Evolutionary conservation across 257 asterid species (phyloP).

Genomic region (Osmanthus fragrans): DNA sequence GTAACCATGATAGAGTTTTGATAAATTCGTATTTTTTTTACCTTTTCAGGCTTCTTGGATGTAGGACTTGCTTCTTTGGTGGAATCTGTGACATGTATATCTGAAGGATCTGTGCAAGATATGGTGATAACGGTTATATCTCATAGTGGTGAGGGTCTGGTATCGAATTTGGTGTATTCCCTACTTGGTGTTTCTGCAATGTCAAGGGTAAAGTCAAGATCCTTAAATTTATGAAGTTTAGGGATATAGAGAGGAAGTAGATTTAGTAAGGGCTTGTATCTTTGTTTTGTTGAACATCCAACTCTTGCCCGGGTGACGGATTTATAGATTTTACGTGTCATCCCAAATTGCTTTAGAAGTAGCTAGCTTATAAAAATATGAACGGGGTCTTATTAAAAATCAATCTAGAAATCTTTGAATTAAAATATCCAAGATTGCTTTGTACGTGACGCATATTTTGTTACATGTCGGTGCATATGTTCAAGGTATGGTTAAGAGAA

Average conservation of each 20-base stretch:
- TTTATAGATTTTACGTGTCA: neutral
- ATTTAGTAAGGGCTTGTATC: neutral
- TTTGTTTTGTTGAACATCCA: neutral
- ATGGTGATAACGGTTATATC: conserved; percentile 72
- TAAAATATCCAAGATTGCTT: neutral
- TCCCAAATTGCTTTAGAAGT: neutral
- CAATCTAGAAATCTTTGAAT: neutral
- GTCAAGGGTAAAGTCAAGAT: conserved; percentile 73
- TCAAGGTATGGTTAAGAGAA: neutral
- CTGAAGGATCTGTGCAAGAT: conserved; percentile 60
- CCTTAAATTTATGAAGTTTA: conserved; percentile 26
- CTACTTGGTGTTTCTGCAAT: conserved; percentile 92
- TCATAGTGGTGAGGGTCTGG: conserved; percentile 70
- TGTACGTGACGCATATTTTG: neutral
- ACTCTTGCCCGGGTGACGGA: neutral
- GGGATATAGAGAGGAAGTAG: neutral
- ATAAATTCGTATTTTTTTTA: conserved; percentile 9
- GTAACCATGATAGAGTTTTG: conserved; percentile 3
- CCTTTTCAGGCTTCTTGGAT: conserved; percentile 72
- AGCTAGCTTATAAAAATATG: neutral
- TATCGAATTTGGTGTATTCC: conserved; percentile 81
- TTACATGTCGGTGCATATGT: neutral
- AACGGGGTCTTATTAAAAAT: neutral
- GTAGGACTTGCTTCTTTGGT: conserved; percentile 59
- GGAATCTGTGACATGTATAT: conserved; percentile 50